phyloP scores from a whole-genome alignment of 176 grass and related monocot genomes.

The Ensete glaucum region DNA sequence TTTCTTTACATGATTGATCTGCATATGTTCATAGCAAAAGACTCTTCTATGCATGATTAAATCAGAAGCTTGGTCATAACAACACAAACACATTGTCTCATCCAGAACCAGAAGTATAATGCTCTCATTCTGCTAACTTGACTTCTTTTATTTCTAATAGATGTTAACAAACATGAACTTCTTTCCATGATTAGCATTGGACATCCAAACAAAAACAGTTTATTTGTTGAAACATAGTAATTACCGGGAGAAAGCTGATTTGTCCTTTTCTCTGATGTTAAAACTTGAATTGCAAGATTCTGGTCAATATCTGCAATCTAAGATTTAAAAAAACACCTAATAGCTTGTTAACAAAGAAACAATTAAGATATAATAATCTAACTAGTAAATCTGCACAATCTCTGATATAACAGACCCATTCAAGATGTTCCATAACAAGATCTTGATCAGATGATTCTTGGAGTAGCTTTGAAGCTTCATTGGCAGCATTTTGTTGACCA shows the following conservation, averaged over 20 bases:
- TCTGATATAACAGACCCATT: conserved; percentile 61
- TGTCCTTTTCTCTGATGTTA: conserved; percentile 78
- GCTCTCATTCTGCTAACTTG: too few relatives aligned
- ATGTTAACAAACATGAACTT: too few relatives aligned
- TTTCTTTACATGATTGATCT: too few relatives aligned
- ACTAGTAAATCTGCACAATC: background rate
- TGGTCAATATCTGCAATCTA: conserved; percentile 82
- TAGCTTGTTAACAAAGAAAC: background rate
- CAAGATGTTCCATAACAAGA: conserved; percentile 90
- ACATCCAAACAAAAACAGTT: background rate
- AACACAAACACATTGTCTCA: too few relatives aligned
- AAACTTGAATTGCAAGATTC: conserved; percentile 61
- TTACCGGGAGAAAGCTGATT: conserved; percentile 80
- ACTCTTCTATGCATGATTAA: too few relatives aligned
- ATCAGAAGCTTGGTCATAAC: too few relatives aligned
- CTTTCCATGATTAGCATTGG: too few relatives aligned
- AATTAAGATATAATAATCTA: background rate
- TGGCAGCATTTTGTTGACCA: conserved; percentile 50
- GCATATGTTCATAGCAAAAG: too few relatives aligned
- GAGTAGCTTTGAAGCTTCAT: conserved; percentile 82
- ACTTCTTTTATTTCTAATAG: too few relatives aligned
- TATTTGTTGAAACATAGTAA: conserved; percentile 7
- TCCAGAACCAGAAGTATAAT: too few relatives aligned
- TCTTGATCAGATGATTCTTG: conserved; percentile 72
- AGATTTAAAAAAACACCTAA: conserved; percentile 14